phyloP scores from a whole-genome alignment of 176 grass and related monocot species.

The Lolium multiflorum region DNA sequence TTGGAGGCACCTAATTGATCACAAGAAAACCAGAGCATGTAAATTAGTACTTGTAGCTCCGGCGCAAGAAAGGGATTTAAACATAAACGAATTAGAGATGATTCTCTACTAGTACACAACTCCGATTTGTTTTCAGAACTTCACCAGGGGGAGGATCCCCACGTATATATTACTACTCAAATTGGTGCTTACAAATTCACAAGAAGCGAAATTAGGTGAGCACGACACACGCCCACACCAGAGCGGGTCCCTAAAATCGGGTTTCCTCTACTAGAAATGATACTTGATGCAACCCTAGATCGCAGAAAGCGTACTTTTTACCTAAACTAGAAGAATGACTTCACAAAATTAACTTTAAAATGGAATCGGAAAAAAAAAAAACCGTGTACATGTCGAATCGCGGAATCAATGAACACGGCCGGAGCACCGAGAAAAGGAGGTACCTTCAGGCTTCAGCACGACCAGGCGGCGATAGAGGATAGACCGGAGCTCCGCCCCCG shows the following conservation, averaged over 20 bases:
- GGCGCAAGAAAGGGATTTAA: neutral
- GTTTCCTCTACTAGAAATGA: neutral
- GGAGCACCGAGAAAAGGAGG: neutral
- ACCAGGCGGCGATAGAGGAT: neutral
- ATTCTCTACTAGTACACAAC: neutral
- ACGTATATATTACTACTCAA: neutral
- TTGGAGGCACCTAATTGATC: neutral
- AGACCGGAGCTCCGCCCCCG: neutral
- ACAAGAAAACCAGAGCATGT: constrained; percentile 1
- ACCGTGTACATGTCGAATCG: neutral
- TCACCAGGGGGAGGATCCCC: no score
- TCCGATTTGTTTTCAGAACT: neutral
- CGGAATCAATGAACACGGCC: neutral
- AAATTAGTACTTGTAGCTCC: neutral
- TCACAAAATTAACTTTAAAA: neutral
- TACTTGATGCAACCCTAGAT: neutral
- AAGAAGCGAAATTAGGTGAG: neutral
- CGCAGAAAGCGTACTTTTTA: neutral
- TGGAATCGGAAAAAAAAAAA: neutral
- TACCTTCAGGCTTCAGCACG: neutral
- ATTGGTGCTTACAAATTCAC: neutral
- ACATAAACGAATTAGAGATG: neutral
- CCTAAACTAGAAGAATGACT: neutral
- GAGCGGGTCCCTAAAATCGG: neutral
- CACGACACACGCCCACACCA: neutral